phyloP scores from a whole-genome alignment of 2,329 filamentous ascomycete species.

The Sporothrix phasma region DNA sequence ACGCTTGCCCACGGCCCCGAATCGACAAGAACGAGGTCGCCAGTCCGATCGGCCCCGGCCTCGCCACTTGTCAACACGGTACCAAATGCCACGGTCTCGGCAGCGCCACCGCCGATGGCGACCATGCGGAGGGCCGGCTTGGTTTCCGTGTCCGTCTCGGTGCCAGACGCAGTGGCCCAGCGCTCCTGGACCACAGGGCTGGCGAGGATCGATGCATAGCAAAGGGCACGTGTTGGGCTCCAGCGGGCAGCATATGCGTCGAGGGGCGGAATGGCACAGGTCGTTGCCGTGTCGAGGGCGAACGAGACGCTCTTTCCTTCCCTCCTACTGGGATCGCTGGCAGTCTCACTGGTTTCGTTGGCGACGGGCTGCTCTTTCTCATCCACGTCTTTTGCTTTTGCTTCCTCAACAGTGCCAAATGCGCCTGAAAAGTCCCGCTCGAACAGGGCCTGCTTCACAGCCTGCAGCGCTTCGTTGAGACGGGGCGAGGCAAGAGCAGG shows the following conservation, averaged over 20 bases:
- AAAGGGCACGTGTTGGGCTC: constrained; percentile 78
- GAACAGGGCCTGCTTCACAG: constrained; percentile 77
- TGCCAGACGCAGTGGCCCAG: background rate
- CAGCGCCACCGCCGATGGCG: constrained; percentile 45
- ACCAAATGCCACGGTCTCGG: constrained; percentile 49
- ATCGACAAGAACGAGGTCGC: constrained; percentile 60
- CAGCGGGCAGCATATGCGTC: constrained; percentile 81
- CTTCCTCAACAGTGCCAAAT: constrained; percentile 42
- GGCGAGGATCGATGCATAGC: constrained; percentile 55
- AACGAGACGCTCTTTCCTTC: background rate
- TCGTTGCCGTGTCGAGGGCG: background rate
- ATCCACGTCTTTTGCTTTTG: background rate
- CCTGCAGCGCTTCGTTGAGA: constrained; percentile 56
- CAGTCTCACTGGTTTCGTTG: background rate
- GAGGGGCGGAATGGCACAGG: constrained; percentile 35
- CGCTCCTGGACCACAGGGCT: constrained; percentile 17
- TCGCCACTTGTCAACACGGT: constrained; percentile 29
- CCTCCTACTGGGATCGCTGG: background rate
- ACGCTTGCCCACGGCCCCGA: constrained; percentile 67
- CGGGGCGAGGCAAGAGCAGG: constrained; percentile 36
- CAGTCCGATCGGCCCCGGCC: constrained; percentile 18
- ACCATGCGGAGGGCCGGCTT: constrained; percentile 13
- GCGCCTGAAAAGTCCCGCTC: constrained; percentile 73
- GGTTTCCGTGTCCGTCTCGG: background rate
- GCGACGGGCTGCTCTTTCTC: background rate